Conservation (phyloP, 2,329 filamentous ascomycete genomes). For the Cryphonectria nitschkei region DNA sequence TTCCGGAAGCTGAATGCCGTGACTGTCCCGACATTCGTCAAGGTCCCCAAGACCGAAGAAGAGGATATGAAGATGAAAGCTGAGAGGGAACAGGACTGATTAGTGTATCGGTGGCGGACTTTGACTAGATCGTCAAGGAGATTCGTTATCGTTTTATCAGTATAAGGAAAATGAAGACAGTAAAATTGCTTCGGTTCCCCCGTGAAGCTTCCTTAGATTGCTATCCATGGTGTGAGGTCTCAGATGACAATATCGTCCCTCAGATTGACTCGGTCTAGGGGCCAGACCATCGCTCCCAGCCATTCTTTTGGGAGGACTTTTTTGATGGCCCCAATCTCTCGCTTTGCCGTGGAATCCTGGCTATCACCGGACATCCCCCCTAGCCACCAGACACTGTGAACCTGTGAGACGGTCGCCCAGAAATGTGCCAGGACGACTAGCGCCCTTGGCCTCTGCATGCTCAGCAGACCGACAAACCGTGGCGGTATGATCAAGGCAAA, state of each 20-base stretch:
- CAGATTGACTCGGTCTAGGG: slow-evolving; percentile 31
- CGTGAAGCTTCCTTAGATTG: not conserved
- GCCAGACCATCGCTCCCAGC: slow-evolving; percentile 34
- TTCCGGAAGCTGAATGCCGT: slow-evolving; percentile 43
- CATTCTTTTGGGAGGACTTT: slow-evolving; percentile 31
- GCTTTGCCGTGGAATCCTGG: slow-evolving; percentile 31
- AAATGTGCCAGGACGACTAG: slow-evolving; percentile 36
- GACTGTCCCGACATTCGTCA: slow-evolving; percentile 40
- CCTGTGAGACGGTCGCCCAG: slow-evolving; percentile 33
- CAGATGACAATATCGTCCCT: not conserved
- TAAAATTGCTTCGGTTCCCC: not conserved
- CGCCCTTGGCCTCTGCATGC: slow-evolving; percentile 33
- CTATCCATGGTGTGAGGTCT: not conserved
- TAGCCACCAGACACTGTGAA: slow-evolving; percentile 36
- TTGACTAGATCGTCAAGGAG: not conserved
- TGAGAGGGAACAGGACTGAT: slow-evolving; percentile 34
- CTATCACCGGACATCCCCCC: slow-evolving; percentile 26
- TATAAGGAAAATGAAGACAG: not conserved
- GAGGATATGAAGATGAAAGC: slow-evolving; percentile 40
- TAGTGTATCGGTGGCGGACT: not conserved
- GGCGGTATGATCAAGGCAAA: slow-evolving; percentile 35
- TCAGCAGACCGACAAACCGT: slow-evolving; percentile 33
- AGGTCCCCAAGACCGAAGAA: slow-evolving; percentile 41
- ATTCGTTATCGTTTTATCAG: not conserved
- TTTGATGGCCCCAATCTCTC: slow-evolving; percentile 36